Evolutionary conservation across 2,329 filamentous ascomycete genomes (phyloP), one percentile per base, ranked within the genome.

Genomic region (Trichoderma semiorbis): DNA sequence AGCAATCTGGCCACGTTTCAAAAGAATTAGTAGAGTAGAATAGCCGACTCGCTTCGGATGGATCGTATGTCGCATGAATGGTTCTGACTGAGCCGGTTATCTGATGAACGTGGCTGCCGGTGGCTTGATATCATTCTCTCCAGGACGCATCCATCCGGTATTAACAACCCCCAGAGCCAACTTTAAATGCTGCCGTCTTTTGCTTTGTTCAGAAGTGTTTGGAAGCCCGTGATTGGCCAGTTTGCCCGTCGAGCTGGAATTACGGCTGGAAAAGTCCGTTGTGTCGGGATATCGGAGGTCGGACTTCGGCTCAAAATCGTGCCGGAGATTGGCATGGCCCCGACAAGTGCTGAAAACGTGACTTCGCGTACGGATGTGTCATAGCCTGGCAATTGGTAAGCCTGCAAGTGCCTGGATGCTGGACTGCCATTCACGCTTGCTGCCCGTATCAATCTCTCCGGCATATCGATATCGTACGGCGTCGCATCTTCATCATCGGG

Each of bases 331-430:
- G 63, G 21, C 24, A 6, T 58, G 58, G n/a, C 21, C 32, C 26
- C 53, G 53, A 57, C 18, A 30, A 16, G 12, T 16, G 26, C n/a
- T 18, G 53, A 69, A 61, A 26, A 75, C 30, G 74, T 75, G 66
- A 70, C 68, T 64, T 70, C 30, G 43, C 60, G 68, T 30, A 58
- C n/a, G 12, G 50, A 68, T 69, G 65, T 69, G 65, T 68, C 65
- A 68, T 43, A 3, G 14, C 3, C 10, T n/a, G 24, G 43, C 32
- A 60, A 68, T 69, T 69, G 55, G 66, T 69, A 69, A 69, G 55
- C 66, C 14, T 68, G 50, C 8, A 12, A 18, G 32, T 21, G 53
- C 65, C 16, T 69, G 53, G 16, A 14, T 28, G 36, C 53, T 61
- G 43, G n/a, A 32, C 16, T 36, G 30, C 34, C 30, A 24, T 69